Base-by-base conservation (phyloP, 495 filamentous ascomycete species). In the Aspergillus mulundensis region DNA sequence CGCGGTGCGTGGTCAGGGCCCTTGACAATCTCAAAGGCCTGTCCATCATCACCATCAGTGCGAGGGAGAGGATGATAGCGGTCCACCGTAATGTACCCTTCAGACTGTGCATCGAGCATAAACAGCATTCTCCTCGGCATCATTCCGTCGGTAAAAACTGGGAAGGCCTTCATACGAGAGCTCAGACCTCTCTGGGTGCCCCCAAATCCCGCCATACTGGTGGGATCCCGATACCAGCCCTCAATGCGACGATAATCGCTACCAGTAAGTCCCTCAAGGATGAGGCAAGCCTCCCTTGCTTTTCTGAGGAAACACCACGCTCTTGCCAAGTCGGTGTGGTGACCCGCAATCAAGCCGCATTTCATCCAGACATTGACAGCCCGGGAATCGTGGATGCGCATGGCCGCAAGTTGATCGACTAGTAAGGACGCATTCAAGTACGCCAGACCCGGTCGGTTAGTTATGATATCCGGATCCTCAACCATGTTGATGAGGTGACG, bases 261-360 rank as follows among this genome's bases (percentile, higher is more conserved):
- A 14, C 60, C 50, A 15, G 11, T 39, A 0, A 24, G n/a, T 1
- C 60, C 52, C 34, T 57, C 49, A 4, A 52, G 50, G 2, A 50
- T 12, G 5, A 18, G 25, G 8, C 16, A 21, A 1, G 51, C 30
- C 18, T 34, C 38, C 20, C 34, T 46, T 10, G 57, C 57, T 14
- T 41, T 48, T 5, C 15, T 10, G 1, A 65, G 53, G 44, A 65
- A 65, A 30, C 42, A 50, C 1, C 47, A 7, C 5, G 59, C 54
- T 15, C 62, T 56, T 0, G 53, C 62, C 8, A 62, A 5, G 18
- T 65, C 62, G 1, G 56, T 60, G 36, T 65, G 62, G 19, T 50
- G 50, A 3, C 30, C 56, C 12, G 56, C 59, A 30, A 65, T 54
- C 12, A 65, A 1, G 11, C 53, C 62, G 21, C 59, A 62, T 16